Conservation (phyloP, 2,329 filamentous ascomycete genomes). For the Blastomyces parvus region DNA sequence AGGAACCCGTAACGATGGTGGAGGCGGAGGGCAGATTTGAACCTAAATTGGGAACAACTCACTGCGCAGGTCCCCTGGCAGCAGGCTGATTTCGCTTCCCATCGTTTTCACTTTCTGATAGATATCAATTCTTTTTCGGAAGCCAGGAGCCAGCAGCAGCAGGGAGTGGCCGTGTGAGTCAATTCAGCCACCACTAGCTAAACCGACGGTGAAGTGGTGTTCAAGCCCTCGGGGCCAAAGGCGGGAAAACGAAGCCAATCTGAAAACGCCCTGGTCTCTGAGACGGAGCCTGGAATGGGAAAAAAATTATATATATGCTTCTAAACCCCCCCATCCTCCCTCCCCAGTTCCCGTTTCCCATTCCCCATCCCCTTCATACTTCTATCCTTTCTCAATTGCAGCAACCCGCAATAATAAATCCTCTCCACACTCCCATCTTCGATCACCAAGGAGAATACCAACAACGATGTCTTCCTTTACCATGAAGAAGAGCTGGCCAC, state of each 20-base stretch:
- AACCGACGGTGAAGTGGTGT: neutral
- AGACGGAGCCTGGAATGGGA: neutral
- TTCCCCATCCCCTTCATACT: neutral
- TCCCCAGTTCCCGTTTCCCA: neutral
- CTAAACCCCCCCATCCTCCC: neutral
- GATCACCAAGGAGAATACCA: neutral
- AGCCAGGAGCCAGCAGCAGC: neutral
- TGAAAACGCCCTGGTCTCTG: neutral
- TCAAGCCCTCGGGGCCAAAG: neutral
- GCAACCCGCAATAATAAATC: neutral
- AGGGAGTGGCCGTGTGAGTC: neutral
- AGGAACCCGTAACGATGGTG: neutral
- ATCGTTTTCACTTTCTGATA: neutral
- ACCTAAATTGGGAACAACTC: neutral
- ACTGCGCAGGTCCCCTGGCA: neutral
- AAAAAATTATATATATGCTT: neutral
- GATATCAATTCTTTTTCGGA: neutral
- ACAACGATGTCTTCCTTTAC: constrained; percentile 3
- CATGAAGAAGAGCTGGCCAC: constrained; percentile 2
- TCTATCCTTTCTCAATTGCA: neutral
- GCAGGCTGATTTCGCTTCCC: neutral
- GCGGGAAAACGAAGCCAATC: neutral
- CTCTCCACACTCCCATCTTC: neutral
- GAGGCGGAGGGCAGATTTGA: too few relatives aligned
- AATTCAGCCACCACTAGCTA: neutral